Base-by-base conservation (phyloP, 495 filamentous ascomycete genomes). In the Podospora bellae-mahoneyi region DNA sequence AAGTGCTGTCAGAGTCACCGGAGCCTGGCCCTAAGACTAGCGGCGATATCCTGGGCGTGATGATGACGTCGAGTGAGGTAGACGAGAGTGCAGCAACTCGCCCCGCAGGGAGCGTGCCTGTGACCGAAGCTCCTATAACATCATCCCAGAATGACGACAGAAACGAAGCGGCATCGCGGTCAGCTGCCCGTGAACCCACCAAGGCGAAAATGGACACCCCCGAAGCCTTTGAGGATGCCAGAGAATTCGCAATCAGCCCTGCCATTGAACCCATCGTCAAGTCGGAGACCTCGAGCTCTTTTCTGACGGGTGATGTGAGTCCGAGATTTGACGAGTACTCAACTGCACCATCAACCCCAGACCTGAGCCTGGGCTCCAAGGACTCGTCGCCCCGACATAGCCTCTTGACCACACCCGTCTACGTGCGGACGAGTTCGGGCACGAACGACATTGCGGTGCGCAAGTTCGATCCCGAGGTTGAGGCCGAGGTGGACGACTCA, bases 331-430 rank as follows among this genome's bases (percentile, higher is more conserved):
- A 75, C 15, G 69, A 69, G 16, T 72, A 75, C 66, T 77, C 77
- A 28, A 77, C 75, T 27, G 72, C 77, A 54, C 79, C 79, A 10
- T 78, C 79, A 9, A 80, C 80, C 19, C 80, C 80, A 20, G 79
- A 69, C 6, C 56, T 82, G 13, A 76, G 75, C 65, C 72, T 68
- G 20, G 78, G 80, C 27, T 68, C 64, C 19, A 20, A 5, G 7
- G 75, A 72, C 10, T 76, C 78, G 3, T 82, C 80, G 32, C 78
- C 77, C 20, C 72, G 73, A 19, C 72, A 77, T 65, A 82, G 78
- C 64, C 44, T 78, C 27, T 28, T 77, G 65, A 70, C 64, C 28
- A 77, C 75, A n/a, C 75, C 77, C 9, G 57, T 60, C 55, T 68
- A 30, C 26, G 56, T 67, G 39, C 68, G 71, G 59, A 72, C 67